Percentiles rank a stretch among this genome's conserved stretches.
Conservation (phyloP, 805 yeast genomes). For the Candida suzukii region DNA sequence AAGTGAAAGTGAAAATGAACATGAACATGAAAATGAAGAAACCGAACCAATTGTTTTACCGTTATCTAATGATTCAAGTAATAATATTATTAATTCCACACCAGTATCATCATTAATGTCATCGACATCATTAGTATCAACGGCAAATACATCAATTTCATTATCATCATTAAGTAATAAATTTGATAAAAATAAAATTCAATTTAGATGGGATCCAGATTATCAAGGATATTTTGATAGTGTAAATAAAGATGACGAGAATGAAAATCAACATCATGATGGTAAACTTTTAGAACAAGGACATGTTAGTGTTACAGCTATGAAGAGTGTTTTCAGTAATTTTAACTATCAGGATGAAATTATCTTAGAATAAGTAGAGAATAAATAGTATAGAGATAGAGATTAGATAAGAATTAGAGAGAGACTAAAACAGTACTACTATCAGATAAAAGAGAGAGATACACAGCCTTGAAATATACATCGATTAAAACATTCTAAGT, state of each 20-base stretch:
- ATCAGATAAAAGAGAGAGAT: no score
- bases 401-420: no score
- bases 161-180: background rate
- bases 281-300: background rate
- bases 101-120: background rate
- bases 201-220: slow-evolving; percentile 70
- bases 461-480: no score
- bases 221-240: slow-evolving; percentile 29
- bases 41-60: no score
- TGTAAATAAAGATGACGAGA: background rate
- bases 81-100: no score
- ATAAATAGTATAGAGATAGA: background rate
- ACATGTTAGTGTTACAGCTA: background rate
- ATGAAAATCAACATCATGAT: background rate
- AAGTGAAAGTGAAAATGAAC: no score
- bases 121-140: background rate
- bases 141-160: no score
- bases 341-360: background rate
- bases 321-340: background rate
- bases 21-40: no score
- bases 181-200: slow-evolving; percentile 18
- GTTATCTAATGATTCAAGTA: no score
- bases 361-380: background rate
- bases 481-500: no score
- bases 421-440: no score